These are phyloP conservation scores for Lachancea mirantina DNA, from an alignment of 805 yeast genomes.

Conservation along the genomic window DNA sequence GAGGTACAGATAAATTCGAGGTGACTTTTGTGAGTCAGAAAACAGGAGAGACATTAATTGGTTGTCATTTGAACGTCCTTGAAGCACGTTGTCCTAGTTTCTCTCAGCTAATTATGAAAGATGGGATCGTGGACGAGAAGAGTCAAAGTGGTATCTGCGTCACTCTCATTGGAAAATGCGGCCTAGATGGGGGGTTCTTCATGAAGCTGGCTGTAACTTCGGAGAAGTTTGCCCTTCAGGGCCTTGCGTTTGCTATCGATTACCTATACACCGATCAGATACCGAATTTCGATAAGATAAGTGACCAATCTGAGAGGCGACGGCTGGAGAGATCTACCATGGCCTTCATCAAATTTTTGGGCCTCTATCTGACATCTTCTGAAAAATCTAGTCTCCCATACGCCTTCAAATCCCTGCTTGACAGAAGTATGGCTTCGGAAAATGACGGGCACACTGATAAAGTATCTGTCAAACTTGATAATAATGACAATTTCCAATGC, in stretches of 20 bases:
- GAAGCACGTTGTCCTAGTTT: constrained; percentile 13
- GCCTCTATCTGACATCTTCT: constrained; percentile 6
- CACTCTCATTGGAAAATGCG: too few species aligned
- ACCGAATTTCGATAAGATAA: constrained; percentile 5
- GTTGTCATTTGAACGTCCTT: constrained; percentile 22
- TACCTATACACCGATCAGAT: constrained; percentile 24
- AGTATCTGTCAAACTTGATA: constrained; percentile 39
- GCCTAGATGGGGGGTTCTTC: too few species aligned
- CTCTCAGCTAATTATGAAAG: constrained; percentile 5
- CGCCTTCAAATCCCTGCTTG: constrained; percentile 1
- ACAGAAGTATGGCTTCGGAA: too few species aligned
- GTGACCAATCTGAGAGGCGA: background rate
- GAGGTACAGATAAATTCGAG: constrained; percentile 8
- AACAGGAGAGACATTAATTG: constrained; percentile 7
- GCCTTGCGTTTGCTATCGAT: constrained; percentile 12
- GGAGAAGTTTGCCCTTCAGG: constrained; percentile 2
- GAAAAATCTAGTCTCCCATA: constrained; percentile 3
- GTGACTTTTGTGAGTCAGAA: constrained; percentile 13
- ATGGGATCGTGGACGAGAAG: constrained; percentile 5
- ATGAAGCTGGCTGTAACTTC: constrained; percentile 5
- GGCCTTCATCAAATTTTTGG: constrained; percentile 4
- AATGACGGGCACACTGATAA: too few species aligned
- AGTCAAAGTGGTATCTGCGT: constrained; percentile 5
- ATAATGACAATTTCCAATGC: constrained; percentile 36
- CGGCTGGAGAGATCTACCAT: constrained; percentile 1